Evolutionary conservation across 305 asterid genomes (phyloP), one percentile per base, ranked within the genome.

Genomic region (Rubia peregrina): DNA sequence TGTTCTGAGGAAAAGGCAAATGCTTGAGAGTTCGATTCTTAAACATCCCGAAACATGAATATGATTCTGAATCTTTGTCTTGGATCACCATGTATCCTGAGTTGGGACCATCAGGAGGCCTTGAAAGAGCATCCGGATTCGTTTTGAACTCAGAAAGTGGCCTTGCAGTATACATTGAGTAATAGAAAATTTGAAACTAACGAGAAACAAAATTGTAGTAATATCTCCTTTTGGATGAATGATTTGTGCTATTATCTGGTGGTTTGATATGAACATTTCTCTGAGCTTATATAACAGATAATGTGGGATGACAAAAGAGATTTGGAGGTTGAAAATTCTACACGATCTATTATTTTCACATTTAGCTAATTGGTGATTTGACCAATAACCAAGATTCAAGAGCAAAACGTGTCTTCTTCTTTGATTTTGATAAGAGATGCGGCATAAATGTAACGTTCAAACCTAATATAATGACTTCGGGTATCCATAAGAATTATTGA

Each of bases 1-100:
- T 89, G 89, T 86, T 79, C 69, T 87, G 96, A 64, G 95, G 96
- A 73, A 88, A 77, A 16, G 93, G 95, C n/a, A 85, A 38, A 9
- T 75, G 71, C 12, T 73, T 21, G 1, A 90, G 80, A 22, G 49
- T 24, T 24, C 67, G 44, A 0, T 76, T 76, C 90, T 87, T 86
- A 73, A 83, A 85, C 51, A 61, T 56, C 17, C 94, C 94, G 14
- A 83, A 88, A 72, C 90, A 90, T 0, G 81, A 76, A 71, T 84
- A 81, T 0, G 79, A 80, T 70, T 76, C 86, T 0, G 87, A 76
- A 79, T 90, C 90, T 71, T 78, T 87, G 67, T 88, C 96, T 33
- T 86, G 90, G 59, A 90, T 72, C 11, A 87, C 90, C 24, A 90
- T 71, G 81, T 63, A 85, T 19, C 97, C 96, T 0, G 89, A 85